Evolutionary conservation across 805 yeast genomes (phyloP), one percentile per base, ranked within the genome.

Genomic region (Suhomyces faveliae): DNA sequence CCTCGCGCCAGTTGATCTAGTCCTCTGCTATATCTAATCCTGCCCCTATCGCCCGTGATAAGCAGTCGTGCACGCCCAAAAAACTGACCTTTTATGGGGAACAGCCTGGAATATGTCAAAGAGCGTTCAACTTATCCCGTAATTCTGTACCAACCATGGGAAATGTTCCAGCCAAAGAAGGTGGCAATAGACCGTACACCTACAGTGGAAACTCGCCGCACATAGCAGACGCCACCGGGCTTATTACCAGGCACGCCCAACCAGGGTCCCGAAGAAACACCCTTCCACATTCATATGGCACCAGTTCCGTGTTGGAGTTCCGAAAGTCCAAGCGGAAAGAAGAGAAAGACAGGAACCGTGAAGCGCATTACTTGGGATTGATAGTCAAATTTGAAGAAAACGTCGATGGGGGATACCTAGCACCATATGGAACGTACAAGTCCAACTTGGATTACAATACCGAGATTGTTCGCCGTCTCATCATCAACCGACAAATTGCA

Each of bases 361-460:
- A 83, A 51, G 65, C 67, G 13, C 89, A 83, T 56, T 79, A 79
- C 46, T 56, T 68, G 51, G 77, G 81, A 20, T 68, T 87, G 46
- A 69, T 87, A 19, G 89, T 87, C 2, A 71, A 77, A 51, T 78
- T 66, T 57, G 73, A 73, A 35, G 96, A 89, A 59, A 80, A 73
- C 52, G 96, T 92, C 12, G 98, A 94, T 67, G 99, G 99, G 15
- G 99, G 99, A 1, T 90, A 71, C 61, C 68, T 92, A 53, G 96
- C 96, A 1, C 97, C 98, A 0, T 88, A 80, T 66, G 97, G 97
- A 1, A 87, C 87, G 25, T 92, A 92, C 66, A 80, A 83, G 53
- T 83, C 86, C 41, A 84, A 83, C 56, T 64, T 85, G 46, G 96
- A 88, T 63, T 92, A 81, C 68, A 79, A 85, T 58, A 78, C 87